Base-by-base conservation (phyloP, 257 asterid genomes). In the Solanum lycopersicoides region DNA sequence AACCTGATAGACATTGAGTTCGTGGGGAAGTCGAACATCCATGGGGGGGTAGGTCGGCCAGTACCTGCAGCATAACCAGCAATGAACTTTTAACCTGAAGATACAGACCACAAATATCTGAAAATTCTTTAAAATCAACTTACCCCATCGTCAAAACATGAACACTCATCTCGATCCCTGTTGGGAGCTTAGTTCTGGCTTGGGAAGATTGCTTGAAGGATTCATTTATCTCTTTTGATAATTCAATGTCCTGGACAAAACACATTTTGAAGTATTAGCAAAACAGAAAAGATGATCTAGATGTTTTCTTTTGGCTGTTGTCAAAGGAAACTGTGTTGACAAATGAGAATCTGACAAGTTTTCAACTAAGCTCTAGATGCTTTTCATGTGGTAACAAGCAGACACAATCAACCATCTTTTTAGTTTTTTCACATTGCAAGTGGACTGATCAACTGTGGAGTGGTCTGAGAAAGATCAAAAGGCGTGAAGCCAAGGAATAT, bases 1-100 rank as follows among this genome's bases (percentile, higher is more conserved):
- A 89, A 97, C 99, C 99, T 97, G 99, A 91, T 96, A 97, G 86
- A 93, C 98, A 88, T 94, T 97, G 87, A 96, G 98, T 88, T 97
- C 99, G 71, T 93, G 99, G 44, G 99, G 99, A 90, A 97, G 93
- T 84, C 96, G 95, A 79, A 97, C 94, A 86, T 96, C 99, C 99
- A 97, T 95, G 82, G 99, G 99, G 86, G 99, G 98, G 92, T 97
- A 97, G 44, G 99, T 97, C 86, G 99, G 99, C 99, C 99, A 97
- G 90, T 96, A 97, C 86, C 99, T 97, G 93, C 89, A 92, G 73
- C 44, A 59, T 73, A 86, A 86, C 53, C 79, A 91, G 34, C 79
- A 72, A 86, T 37, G 28, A 79, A 72, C 53, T 85, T 77, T 83
- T 32, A 41, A 37, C 59, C 53, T 66, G 85, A 82, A 82, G 7